Evolutionary conservation across 2,329 filamentous ascomycete genomes (phyloP), one percentile per base, ranked within the genome.

Genomic region (Fusarium sp.): DNA sequence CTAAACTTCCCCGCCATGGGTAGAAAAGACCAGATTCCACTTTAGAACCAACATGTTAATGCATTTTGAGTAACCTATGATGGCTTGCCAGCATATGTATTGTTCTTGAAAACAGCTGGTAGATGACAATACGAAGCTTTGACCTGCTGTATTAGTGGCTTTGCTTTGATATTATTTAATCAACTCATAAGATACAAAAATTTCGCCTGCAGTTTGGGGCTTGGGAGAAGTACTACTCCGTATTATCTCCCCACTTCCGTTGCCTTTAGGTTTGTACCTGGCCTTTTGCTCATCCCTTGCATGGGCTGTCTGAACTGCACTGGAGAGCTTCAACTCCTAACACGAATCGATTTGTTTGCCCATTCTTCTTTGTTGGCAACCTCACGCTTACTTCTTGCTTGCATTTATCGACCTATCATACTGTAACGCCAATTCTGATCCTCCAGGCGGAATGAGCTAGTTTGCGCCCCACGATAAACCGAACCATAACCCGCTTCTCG

Each of bases 371-470:
- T 64, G 46, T 60, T 59, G 45, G 19, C 41, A 24, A 41, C 41
- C 20, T 35, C 33, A 37, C 37, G 14, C 32, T 56, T 40, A 20
- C 55, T 65, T 28, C 30, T 43, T 60, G 8, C 28, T 32, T 41
- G 50, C 24, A 22, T 30, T 24, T 40, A 28, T n/a, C n/a, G 20
- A 46, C 37, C 46, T 35, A 24, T 41, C 43, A 41, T 51, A 32
- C 30, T 37, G 28, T 13, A 47, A 47, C 30, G 39, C 44, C 30
- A 52, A 62, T 20, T 62, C 20, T 28, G 40, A 66, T 66, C 50
- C 55, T 62, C 48, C 43, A 51, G 55, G 45, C 65, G 66, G 66
- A 67, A 68, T 63, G 66, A 63, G 66, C 66, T 68, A 68, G 66
- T 63, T 69, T 53, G 52, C 48, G 63, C 66, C 66, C 66, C 66